Evolutionary conservation across 2,329 filamentous ascomycete species (phyloP), one percentile per base, ranked within the genome.

Genomic region (Blastomyces parvus): DNA sequence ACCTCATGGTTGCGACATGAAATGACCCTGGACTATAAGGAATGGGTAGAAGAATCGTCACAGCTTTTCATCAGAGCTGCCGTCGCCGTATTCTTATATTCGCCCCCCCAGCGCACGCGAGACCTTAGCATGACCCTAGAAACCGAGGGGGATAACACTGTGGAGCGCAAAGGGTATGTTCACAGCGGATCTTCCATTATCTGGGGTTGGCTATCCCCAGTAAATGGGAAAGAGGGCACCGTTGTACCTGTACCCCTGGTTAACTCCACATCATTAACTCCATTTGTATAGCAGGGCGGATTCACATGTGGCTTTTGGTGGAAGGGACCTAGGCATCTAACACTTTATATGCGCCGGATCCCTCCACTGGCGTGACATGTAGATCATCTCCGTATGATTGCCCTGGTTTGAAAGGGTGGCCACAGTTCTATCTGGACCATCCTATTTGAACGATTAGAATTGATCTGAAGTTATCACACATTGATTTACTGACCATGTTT

Each of bases 1-100:
- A 64, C 70, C 74, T 80, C 77, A 79, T 80, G 59, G 52, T 38
- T 25, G 27, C 44, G 30, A 19, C 14, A 5, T 22, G 38, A 30
- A 9, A 8, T 48, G 27, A 3, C 57, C 25, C 55, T 13, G 3
- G n/a, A n/a, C 19, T 38, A 25, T 3, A n/a, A 1, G 55, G 22
- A n/a, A 44, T 25, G 22, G 17, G 8, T 11, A 42, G n/a, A 30
- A 33, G n/a, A 33, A 4, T 62, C 11, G 50, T 56, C 42, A 2
- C 4, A 27, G 30, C 25, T 33, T 27, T 3, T 30, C 42, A 9
- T 13, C 27, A 3, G 13, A 19, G n/a, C 3, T 40, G 42, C 38
- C 40, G 7, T 42, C 40, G 36, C 33, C 33, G 14, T 42, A 27
- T 59, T 42, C 38, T 59, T 25, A 25, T 59, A 22, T 59, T 42